Evolutionary conservation across 768 basidiomycete species (phyloP), one percentile per base, ranked within the genome.

Genomic region (Kwoniella pini): DNA sequence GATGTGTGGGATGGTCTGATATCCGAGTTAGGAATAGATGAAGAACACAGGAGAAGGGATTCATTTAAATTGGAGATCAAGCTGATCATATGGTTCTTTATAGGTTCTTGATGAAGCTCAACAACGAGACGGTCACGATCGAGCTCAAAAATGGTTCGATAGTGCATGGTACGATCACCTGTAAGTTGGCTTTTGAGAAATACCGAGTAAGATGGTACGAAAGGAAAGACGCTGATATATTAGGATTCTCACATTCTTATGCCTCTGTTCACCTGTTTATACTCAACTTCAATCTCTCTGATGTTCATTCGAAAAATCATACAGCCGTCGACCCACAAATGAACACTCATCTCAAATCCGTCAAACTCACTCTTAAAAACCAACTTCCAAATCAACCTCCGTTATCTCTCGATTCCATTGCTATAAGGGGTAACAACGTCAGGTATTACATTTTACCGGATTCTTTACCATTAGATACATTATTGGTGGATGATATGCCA

Each of bases 291-390:
- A 5, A 42, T 12, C 24, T 6, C 33, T 48, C 30, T 57, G 15
- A 48, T 39, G 15, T 17, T 49, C 36, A 19, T 13, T 45, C 2
- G 19, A n/a, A 28, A 21, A 40, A 39, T 15, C 78, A 96, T 93
- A 91, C 62, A 97, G 95, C 93, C 60, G 96, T 99, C 51, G 95
- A 99, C 80, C 93, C 95, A 84, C 92, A 95, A 75, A 99, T 99
- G 95, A 98, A 97, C 82, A 98, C 95, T 2, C 89, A 97, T 71
- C 83, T 99, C 53, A 99, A 99, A 83, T 91, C 92, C 48, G 90
- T 99, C 67, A 97, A 96, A 81, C 88, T 98, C 83, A 91, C 91
- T n/a, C 84, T 86, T 28, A 88, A 90, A 62, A 90, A 93, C 57
- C 65, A 67, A 46, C 22, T 69, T n/a, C 31, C 68, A 7, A 36